Conservation (phyloP, 2,329 filamentous ascomycete genomes). For the Thelonectria rubi region DNA sequence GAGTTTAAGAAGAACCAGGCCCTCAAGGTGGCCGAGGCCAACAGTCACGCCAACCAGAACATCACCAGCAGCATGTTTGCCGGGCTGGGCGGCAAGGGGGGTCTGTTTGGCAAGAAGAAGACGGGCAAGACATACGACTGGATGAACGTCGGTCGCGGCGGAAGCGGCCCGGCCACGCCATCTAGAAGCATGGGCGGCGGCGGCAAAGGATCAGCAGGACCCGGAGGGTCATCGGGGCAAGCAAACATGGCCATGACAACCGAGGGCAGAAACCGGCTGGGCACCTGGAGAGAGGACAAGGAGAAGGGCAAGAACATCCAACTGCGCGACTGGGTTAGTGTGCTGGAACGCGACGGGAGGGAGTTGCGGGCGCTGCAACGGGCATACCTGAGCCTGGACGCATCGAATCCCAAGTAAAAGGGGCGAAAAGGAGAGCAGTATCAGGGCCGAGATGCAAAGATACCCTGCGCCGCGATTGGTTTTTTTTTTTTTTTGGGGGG, state of each 20-base stretch:
- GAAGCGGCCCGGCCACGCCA: conserved; percentile 64
- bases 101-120: conserved; percentile 67
- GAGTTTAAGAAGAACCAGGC: conserved; percentile 79
- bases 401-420: conserved; percentile 54
- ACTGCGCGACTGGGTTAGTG: conserved; percentile 81
- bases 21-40: conserved; percentile 80
- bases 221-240: conserved; percentile 43
- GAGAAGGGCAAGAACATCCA: conserved; percentile 83
- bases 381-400: conserved; percentile 63
- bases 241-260: conserved; percentile 58
- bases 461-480: conserved; percentile 45
- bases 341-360: conserved; percentile 80
- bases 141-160: conserved; percentile 67
- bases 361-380: conserved; percentile 70
- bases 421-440: conserved; percentile 12
- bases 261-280: conserved; percentile 70
- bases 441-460: conserved; percentile 38
- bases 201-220: conserved; percentile 46
- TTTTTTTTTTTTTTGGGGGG: no score
- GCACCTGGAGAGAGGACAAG: conserved; percentile 81
- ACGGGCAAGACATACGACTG: conserved; percentile 76
- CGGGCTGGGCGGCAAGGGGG: conserved; percentile 69
- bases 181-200: conserved; percentile 48
- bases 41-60: conserved; percentile 84
- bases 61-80: conserved; percentile 79